These are phyloP conservation scores for Aspergillus bridgeri DNA, from an alignment of 495 filamentous ascomycete genomes.

Conservation along the genomic window DNA sequence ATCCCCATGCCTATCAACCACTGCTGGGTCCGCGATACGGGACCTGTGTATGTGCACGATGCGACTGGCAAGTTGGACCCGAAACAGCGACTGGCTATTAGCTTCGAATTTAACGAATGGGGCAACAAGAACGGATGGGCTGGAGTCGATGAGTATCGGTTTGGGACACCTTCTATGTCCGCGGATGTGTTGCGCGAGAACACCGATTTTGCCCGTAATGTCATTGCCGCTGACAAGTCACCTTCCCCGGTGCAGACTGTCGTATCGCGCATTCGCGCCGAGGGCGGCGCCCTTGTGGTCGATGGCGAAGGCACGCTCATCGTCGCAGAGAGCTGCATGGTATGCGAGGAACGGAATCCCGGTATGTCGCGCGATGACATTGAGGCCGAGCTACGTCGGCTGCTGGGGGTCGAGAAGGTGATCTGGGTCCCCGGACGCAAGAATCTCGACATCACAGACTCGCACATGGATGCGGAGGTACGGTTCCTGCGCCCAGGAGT, in stretches of 20 bases:
- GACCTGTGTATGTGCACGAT: conserved; percentile 25
- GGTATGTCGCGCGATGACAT: conserved; percentile 18
- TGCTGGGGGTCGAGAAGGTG: conserved; percentile 26
- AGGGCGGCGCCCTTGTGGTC: conserved; percentile 24
- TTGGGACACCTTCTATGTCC: conserved; percentile 16
- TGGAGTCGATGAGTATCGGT: conserved; percentile 2
- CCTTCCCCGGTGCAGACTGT: conserved; percentile 17
- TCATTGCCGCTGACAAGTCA: conserved; percentile 16
- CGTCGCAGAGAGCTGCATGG: conserved; percentile 27
- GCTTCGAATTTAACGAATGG: conserved; percentile 31
- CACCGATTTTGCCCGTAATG: conserved; percentile 20
- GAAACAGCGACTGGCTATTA: conserved; percentile 19
- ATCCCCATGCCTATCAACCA: conserved; percentile 25
- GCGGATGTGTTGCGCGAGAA: conserved; percentile 19
- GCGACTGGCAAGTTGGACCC: conserved; percentile 12
- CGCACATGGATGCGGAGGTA: conserved; percentile 26
- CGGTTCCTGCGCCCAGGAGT: conserved; percentile 24
- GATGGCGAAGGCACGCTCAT: conserved; percentile 30
- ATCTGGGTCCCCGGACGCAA: conserved; percentile 27
- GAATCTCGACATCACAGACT: conserved; percentile 26
- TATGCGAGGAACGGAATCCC: conserved; percentile 25
- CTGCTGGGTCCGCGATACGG: conserved; percentile 29
- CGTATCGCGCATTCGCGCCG: conserved; percentile 18
- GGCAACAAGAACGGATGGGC: conserved; percentile 20
- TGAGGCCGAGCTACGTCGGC: conserved; percentile 22